phyloP scores from a whole-genome alignment of 202 grass and related monocot genomes.

The Thinopyrum obtusiflorum region DNA sequence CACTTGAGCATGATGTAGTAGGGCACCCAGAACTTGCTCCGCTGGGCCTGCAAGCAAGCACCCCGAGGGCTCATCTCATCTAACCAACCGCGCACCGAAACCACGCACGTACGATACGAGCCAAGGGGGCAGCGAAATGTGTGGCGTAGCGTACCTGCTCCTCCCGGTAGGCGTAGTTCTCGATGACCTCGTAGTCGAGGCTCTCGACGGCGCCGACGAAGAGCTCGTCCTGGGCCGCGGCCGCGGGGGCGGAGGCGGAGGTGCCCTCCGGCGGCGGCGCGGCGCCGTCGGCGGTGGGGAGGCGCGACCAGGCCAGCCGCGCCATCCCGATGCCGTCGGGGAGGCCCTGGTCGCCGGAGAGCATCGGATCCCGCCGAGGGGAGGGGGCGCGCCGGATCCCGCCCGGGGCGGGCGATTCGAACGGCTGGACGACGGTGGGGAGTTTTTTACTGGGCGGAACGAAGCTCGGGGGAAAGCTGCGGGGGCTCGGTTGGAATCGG shows the following conservation, averaged over 20 bases:
- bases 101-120: neutral
- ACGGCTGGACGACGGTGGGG: neutral
- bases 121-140: neutral
- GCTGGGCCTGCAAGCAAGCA: conserved; percentile 60
- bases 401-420: conserved; percentile 30
- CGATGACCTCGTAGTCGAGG: conserved; percentile 98
- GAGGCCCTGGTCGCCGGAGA: conserved; percentile 68
- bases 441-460: neutral
- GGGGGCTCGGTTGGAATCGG: conserved; percentile 9
- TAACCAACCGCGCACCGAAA: neutral
- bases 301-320: conserved; percentile 74
- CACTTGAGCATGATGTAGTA: conserved; percentile 94
- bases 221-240: conserved; percentile 30
- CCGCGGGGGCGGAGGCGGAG: conserved; percentile 10
- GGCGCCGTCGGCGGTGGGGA: conserved; percentile 70
- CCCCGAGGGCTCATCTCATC: neutral
- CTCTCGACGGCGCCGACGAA: conserved; percentile 65
- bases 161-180: conserved; percentile 97
- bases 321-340: conserved; percentile 90
- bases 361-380: conserved; percentile 50
- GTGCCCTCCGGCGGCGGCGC: neutral
- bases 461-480: conserved; percentile 17
- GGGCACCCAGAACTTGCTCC: conserved; percentile 87
- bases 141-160: conserved; percentile 52
- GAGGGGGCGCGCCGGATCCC: conserved; percentile 23